These are phyloP conservation scores for Poterioochromonas sp. DNA, from an alignment of 352 stramenopile genomes.

Conservation along the genomic window DNA sequence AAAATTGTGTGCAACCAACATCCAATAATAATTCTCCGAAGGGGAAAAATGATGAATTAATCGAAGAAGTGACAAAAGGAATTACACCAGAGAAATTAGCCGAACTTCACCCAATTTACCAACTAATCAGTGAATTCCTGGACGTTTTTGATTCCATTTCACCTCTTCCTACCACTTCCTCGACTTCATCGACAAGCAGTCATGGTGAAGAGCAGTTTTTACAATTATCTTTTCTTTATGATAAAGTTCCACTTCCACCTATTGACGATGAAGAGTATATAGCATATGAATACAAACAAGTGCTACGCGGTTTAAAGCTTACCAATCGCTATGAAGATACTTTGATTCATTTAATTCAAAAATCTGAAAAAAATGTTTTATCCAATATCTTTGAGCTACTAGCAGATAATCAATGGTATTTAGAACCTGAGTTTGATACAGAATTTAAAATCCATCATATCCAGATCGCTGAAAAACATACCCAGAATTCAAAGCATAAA, in stretches of 20 bases:
- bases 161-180: too few relatives aligned
- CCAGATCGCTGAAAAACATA: constrained; percentile 7
- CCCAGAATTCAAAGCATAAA: background rate
- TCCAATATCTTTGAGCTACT: background rate
- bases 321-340: background rate
- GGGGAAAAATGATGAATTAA: background rate
- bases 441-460: too few relatives aligned
- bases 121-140: background rate
- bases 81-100: too few relatives aligned
- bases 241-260: too few relatives aligned
- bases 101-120: too few relatives aligned
- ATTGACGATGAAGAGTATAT: background rate
- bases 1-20: too few relatives aligned
- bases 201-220: background rate
- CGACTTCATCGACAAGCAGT: background rate
- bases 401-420: background rate
- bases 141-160: background rate
- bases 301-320: background rate
- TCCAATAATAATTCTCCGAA: too few relatives aligned
- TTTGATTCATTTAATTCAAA: background rate
- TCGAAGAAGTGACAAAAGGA: background rate
- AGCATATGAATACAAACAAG: background rate
- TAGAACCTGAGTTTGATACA: too few relatives aligned
- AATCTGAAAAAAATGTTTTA: background rate
- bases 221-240: too few relatives aligned